Evolutionary conservation across 225 moss, liverwort and hornwort species (phyloP).

Genomic region (Physcomitrium patens): DNA sequence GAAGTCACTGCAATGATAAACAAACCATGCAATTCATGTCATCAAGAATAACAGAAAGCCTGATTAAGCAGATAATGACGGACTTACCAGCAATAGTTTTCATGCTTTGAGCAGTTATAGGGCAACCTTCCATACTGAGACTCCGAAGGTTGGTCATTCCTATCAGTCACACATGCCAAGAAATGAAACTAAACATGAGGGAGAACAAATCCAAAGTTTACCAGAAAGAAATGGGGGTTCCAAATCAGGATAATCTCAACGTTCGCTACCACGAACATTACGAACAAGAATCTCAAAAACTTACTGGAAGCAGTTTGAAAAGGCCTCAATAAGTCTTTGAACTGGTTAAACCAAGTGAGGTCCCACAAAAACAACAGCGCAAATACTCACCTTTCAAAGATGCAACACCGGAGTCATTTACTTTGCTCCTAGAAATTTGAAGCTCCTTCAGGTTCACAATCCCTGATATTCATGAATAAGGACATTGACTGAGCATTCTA

Average conservation of each 20-base stretch:
- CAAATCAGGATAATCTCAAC: not conserved
- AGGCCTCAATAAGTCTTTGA: not conserved
- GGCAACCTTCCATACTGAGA: slow-evolving; percentile 88
- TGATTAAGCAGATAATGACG: not conserved
- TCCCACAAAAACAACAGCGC: not conserved
- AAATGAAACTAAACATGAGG: slow-evolving; percentile 2
- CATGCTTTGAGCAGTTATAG: slow-evolving; percentile 76
- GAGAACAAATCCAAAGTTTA: not conserved
- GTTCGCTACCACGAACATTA: slow-evolving; percentile 2
- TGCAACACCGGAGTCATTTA: slow-evolving; percentile 72
- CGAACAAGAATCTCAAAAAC: slow-evolving; percentile 4
- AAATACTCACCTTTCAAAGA: slow-evolving; percentile 66
- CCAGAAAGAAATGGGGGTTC: not conserved
- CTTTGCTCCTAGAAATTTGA: slow-evolving; percentile 92
- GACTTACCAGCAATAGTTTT: slow-evolving; percentile 74
- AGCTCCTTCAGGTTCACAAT: slow-evolving; percentile 82
- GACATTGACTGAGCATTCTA: slow-evolving; percentile 13
- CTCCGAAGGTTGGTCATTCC: slow-evolving; percentile 72
- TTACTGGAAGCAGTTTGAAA: not conserved
- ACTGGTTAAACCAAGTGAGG: not conserved
- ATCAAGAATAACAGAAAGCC: not conserved
- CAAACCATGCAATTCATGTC: not conserved
- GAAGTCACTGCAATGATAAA: slow-evolving; percentile 19
- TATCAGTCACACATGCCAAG: slow-evolving; percentile 31
- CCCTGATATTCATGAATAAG: slow-evolving; percentile 45